phyloP scores from a whole-genome alignment of 2,329 filamentous ascomycete species.

The Arthroderma sp. region DNA sequence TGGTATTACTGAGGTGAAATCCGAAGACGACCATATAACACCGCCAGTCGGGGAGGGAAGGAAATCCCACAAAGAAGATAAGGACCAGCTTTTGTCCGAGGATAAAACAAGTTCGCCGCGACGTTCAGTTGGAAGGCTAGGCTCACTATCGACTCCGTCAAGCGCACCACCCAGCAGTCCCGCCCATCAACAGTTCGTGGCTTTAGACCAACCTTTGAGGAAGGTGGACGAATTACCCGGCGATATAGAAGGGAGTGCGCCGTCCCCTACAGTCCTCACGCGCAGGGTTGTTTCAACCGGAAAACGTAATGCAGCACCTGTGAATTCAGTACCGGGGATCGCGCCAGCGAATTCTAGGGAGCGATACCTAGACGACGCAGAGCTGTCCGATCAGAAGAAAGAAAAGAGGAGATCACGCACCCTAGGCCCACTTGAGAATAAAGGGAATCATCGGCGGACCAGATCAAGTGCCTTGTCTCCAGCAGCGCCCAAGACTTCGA shows the following conservation, averaged over 20 bases:
- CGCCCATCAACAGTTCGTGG: neutral
- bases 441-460: slow-evolving; percentile 27
- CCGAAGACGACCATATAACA: slow-evolving; percentile 43
- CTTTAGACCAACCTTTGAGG: slow-evolving; percentile 2
- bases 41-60: slow-evolving; percentile 45
- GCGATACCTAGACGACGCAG: slow-evolving; percentile 13
- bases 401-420: slow-evolving; percentile 15
- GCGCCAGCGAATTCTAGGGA: slow-evolving; percentile 15
- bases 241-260: slow-evolving; percentile 48
- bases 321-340: slow-evolving; percentile 18
- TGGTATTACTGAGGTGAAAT: slow-evolving; percentile 24
- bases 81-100: slow-evolving; percentile 19
- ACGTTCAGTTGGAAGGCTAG: neutral
- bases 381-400: slow-evolving; percentile 16
- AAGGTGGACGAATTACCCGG: slow-evolving; percentile 19
- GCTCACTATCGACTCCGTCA: neutral
- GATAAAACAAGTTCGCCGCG: neutral
- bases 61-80: slow-evolving; percentile 43
- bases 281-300: slow-evolving; percentile 32
- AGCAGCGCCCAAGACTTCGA: slow-evolving; percentile 2
- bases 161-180: neutral
- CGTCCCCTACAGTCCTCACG: slow-evolving; percentile 55
- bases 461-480: slow-evolving; percentile 12
- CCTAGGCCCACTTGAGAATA: no score
- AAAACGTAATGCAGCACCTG: slow-evolving; percentile 16